Evolutionary conservation across 495 filamentous ascomycete genomes (phyloP).

Genomic region (Talaromyces adpressus): DNA sequence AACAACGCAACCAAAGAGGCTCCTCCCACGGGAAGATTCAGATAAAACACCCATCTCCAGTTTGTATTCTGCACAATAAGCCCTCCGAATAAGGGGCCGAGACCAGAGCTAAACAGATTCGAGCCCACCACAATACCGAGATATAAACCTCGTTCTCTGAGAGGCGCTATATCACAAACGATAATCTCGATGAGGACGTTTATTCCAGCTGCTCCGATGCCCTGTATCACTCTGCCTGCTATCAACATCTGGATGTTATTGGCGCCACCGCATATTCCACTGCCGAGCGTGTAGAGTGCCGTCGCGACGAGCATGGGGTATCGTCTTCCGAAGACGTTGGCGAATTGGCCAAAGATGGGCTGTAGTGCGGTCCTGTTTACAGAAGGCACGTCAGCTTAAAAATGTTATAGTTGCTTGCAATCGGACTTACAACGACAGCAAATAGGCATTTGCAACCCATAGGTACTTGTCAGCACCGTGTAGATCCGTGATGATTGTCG

Average conservation of each 20-base stretch:
- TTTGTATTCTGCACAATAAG: background rate
- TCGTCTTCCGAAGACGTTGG: constrained; percentile 43
- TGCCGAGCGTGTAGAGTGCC: constrained; percentile 33
- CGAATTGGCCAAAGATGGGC: constrained; percentile 31
- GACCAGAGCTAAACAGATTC: background rate
- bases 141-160: constrained; percentile 1
- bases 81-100: background rate
- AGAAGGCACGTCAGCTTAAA: background rate
- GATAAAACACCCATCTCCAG: constrained; percentile 8
- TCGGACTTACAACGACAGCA: constrained; percentile 22
- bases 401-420: background rate
- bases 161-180: constrained; percentile 3
- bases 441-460: constrained; percentile 35
- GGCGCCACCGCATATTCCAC: constrained; percentile 29
- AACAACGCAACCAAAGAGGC: constrained; percentile 8
- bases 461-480: constrained; percentile 27
- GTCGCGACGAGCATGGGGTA: constrained; percentile 29
- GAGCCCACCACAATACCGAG: background rate
- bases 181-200: constrained; percentile 57
- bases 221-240: constrained; percentile 15
- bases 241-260: constrained; percentile 23
- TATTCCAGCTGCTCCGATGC: constrained; percentile 16
- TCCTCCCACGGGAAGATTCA: constrained; percentile 8
- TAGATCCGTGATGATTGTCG: constrained; percentile 28
- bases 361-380: constrained; percentile 9